Conservation (phyloP, 2,329 filamentous ascomycete genomes). For the Cercospora beticola region DNA sequence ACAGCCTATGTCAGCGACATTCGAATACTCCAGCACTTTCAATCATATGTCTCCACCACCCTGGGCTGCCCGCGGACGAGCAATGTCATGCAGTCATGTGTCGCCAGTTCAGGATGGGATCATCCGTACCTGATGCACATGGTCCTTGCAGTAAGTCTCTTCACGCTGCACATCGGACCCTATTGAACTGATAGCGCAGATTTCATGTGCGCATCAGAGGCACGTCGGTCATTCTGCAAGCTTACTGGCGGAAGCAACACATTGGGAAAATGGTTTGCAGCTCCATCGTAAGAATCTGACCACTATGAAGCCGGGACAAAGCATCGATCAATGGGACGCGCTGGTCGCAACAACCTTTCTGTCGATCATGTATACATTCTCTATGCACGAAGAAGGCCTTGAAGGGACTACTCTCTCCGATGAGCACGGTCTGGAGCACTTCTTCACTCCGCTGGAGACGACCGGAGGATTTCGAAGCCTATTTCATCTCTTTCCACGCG, state of each 20-base stretch:
- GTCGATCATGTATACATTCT: slow-evolving; percentile 24
- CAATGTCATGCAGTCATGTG: slow-evolving; percentile 21
- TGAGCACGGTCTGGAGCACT: not conserved
- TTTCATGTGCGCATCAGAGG: not conserved
- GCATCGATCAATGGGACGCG: slow-evolving; percentile 16
- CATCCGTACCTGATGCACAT: slow-evolving; percentile 28
- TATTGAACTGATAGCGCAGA: not conserved
- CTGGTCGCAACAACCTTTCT: slow-evolving; percentile 24
- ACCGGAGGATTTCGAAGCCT: not conserved
- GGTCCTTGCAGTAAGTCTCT: slow-evolving; percentile 26
- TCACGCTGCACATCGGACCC: not conserved
- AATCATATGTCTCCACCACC: slow-evolving; percentile 7
- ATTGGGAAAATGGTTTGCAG: not conserved
- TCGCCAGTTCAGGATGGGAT: slow-evolving; percentile 21
- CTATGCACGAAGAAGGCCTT: slow-evolving; percentile 17
- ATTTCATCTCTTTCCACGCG: not conserved
- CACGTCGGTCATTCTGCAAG: not conserved
- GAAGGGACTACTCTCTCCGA: not conserved
- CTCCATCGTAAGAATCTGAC: slow-evolving; percentile 6
- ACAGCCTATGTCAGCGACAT: not conserved
- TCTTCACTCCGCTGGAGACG: not conserved
- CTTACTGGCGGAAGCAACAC: not conserved
- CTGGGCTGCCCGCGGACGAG: slow-evolving; percentile 17
- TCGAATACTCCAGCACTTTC: not conserved
- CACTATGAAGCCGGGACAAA: not conserved